Conservation (phyloP, 176 grass and related monocot species). For the Lolium perenne region DNA sequence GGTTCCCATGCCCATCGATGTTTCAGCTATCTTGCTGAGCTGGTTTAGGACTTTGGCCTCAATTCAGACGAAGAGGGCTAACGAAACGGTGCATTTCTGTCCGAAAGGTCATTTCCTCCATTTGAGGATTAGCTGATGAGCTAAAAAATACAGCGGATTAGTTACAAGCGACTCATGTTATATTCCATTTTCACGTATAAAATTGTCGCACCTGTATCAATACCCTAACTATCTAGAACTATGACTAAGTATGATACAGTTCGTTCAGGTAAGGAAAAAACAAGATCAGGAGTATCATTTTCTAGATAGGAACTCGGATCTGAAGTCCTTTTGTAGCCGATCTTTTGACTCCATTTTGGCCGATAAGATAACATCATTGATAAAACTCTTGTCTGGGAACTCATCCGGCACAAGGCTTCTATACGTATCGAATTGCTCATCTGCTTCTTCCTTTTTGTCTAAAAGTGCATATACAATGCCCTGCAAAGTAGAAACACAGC, state of each 20-base stretch:
- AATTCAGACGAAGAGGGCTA: no score
- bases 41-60: no score
- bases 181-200: conserved; percentile 6
- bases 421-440: conserved; percentile 71
- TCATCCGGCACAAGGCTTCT: conserved; percentile 85
- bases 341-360: conserved; percentile 66
- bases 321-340: conserved; percentile 54
- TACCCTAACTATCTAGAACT: background rate
- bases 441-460: conserved; percentile 76
- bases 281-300: conserved; percentile 43
- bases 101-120: no score
- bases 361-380: conserved; percentile 69
- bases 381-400: conserved; percentile 86
- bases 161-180: background rate
- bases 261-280: conserved; percentile 15
- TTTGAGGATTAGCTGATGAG: background rate
- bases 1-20: background rate
- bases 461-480: conserved; percentile 82
- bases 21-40: background rate
- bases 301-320: conserved; percentile 50
- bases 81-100: no score
- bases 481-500: conserved; percentile 44
- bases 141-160: background rate
- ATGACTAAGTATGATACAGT: conserved; percentile 11
- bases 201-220: conserved; percentile 12